These are phyloP conservation scores for Aspergillus fructus DNA, from an alignment of 2,329 filamentous ascomycete species.

Conservation along the genomic window DNA sequence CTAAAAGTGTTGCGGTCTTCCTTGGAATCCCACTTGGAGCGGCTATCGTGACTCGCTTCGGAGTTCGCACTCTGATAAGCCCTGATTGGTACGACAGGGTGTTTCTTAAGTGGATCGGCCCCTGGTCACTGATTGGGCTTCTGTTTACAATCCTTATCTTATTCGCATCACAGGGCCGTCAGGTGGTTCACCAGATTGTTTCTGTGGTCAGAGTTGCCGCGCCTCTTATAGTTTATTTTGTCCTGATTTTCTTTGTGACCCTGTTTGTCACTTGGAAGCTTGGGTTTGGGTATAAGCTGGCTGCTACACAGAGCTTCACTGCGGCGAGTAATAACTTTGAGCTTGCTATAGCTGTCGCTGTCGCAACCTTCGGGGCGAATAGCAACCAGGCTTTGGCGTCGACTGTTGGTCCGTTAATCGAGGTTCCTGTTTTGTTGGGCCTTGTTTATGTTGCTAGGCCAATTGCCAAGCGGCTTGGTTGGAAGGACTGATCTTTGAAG, in stretches of 20 bases:
- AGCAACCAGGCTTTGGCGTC: conserved; percentile 79
- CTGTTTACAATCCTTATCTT: conserved; percentile 84
- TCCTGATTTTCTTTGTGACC: conserved; percentile 70
- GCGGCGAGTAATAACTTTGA: conserved; percentile 94
- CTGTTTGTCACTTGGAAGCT: conserved; percentile 59
- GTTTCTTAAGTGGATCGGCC: conserved; percentile 69
- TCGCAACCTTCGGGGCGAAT: conserved; percentile 73
- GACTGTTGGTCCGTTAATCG: conserved; percentile 81
- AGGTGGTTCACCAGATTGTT: conserved; percentile 79
- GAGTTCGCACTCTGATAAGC: conserved; percentile 49
- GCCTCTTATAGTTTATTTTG: conserved; percentile 78
- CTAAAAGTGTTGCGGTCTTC: conserved; percentile 78
- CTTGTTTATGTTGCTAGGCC: conserved; percentile 69
- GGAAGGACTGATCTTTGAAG: neutral
- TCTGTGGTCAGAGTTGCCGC: conserved; percentile 78
- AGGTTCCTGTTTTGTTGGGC: conserved; percentile 76
- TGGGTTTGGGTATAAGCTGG: conserved; percentile 72
- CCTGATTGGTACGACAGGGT: conserved; percentile 62
- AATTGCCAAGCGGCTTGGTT: conserved; percentile 21
- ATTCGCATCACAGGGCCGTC: conserved; percentile 76
- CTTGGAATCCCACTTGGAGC: conserved; percentile 78
- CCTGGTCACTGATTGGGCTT: conserved; percentile 77
- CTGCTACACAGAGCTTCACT: conserved; percentile 78
- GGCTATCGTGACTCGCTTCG: conserved; percentile 70
- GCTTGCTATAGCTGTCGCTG: conserved; percentile 81